Evolutionary conservation across 495 filamentous ascomycete species (phyloP).

Genomic region (Talaromyces nanjingensis): DNA sequence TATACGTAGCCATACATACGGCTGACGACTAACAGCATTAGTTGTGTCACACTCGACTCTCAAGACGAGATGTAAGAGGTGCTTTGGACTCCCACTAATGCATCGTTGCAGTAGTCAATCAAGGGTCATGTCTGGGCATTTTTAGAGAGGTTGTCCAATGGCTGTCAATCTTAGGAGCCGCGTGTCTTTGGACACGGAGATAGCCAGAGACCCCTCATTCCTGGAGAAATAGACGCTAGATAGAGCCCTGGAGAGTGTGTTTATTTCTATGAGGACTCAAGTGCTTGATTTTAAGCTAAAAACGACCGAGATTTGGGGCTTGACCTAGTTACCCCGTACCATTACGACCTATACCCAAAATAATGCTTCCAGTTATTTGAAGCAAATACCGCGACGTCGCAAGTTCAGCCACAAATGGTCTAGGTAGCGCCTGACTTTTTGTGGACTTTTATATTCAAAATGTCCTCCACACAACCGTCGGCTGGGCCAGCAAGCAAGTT

Average conservation of each 20-base stretch:
- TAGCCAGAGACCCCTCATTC: not conserved
- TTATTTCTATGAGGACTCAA: not conserved
- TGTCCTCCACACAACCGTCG: not conserved
- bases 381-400: not conserved
- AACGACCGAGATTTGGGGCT: not conserved
- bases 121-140: not conserved
- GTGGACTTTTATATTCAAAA: not conserved
- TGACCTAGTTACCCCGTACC: not conserved
- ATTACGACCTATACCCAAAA: too few species aligned
- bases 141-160: not conserved
- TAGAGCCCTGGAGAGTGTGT: not conserved
- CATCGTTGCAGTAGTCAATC: not conserved
- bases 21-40: not conserved
- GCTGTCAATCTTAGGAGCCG: not conserved
- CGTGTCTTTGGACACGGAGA: not conserved
- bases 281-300: not conserved
- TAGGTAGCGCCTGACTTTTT: not conserved
- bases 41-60: not conserved
- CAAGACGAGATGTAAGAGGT: not conserved
- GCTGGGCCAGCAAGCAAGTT: not conserved
- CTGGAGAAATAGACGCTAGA: not conserved
- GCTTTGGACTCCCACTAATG: not conserved
- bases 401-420: not conserved
- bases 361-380: not conserved
- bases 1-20: not conserved